phyloP scores from a whole-genome alignment of 2,329 filamentous ascomycete species.

The Pestalotiopsis sp. region DNA sequence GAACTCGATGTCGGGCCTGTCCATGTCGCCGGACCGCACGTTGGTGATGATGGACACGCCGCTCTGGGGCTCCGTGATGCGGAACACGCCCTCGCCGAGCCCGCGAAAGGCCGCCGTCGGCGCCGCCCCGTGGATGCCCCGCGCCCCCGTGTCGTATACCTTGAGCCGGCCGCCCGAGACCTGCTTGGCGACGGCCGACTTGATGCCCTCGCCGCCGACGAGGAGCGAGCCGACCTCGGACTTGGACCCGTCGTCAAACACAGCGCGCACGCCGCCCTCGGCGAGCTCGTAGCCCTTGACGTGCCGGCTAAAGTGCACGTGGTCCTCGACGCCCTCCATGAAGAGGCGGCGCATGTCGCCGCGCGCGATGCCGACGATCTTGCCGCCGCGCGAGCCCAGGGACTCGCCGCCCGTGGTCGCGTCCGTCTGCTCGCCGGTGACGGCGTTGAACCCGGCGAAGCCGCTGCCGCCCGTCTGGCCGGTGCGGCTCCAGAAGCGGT shows the following conservation, averaged over 20 bases:
- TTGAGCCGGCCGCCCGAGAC: slow-evolving; percentile 58
- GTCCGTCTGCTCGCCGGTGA: slow-evolving; percentile 44
- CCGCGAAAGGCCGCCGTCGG: slow-evolving; percentile 60
- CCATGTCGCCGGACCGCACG: slow-evolving; percentile 58
- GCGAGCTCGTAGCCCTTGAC: slow-evolving; percentile 61
- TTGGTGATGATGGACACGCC: slow-evolving; percentile 62
- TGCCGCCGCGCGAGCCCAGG: slow-evolving; percentile 53
- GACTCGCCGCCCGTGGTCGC: slow-evolving; percentile 28
- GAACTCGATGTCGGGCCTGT: slow-evolving; percentile 56
- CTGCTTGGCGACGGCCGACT: slow-evolving; percentile 60
- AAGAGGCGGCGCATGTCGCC: slow-evolving; percentile 64
- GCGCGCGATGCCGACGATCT: slow-evolving; percentile 61
- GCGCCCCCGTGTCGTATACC: slow-evolving; percentile 62
- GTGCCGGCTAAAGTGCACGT: slow-evolving; percentile 55
- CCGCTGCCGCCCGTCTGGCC: slow-evolving; percentile 61
- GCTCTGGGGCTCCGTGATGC: slow-evolving; percentile 49
- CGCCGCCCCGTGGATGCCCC: slow-evolving; percentile 67
- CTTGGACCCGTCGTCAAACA: slow-evolving; percentile 61
- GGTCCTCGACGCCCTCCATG: slow-evolving; percentile 53
- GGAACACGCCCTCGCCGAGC: slow-evolving; percentile 64
- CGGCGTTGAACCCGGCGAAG: slow-evolving; percentile 49
- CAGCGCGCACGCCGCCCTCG: slow-evolving; percentile 49
- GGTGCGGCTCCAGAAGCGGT: slow-evolving; percentile 58
- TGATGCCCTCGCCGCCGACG: slow-evolving; percentile 63
- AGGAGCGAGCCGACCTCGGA: slow-evolving; percentile 60